phyloP scores from a whole-genome alignment of 1,139 yeast genomes.

The Kurtzmaniella natalensis region DNA sequence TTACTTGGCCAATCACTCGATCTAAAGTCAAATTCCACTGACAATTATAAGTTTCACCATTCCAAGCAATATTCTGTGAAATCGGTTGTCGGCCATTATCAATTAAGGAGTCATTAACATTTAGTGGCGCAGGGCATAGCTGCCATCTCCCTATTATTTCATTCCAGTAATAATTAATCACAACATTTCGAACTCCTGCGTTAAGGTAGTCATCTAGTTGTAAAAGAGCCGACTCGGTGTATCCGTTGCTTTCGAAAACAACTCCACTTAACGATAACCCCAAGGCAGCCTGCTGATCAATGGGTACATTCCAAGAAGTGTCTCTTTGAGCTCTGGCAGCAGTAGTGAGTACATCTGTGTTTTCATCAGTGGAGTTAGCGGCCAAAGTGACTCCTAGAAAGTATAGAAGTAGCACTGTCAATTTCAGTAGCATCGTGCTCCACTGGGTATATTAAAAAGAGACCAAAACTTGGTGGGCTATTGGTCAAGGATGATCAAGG shows the following conservation, averaged over 20 bases:
- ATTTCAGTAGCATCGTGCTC: too few species aligned
- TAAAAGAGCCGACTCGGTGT: slow-evolving; percentile 38
- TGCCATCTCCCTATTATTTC: slow-evolving; percentile 52
- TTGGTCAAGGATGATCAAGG: too few species aligned
- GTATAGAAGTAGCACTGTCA: too few species aligned
- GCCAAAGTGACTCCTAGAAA: too few species aligned
- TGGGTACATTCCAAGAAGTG: slow-evolving; percentile 47
- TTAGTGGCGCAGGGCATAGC: slow-evolving; percentile 58
- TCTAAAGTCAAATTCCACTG: slow-evolving; percentile 41
- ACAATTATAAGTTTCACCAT: slow-evolving; percentile 28
- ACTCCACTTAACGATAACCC: slow-evolving; percentile 56
- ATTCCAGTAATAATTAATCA: slow-evolving; percentile 67
- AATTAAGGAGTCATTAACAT: slow-evolving; percentile 22
- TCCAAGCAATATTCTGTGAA: slow-evolving; percentile 23
- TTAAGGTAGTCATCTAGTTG: slow-evolving; percentile 36
- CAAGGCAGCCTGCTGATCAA: slow-evolving; percentile 51
- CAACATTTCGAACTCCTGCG: slow-evolving; percentile 49
- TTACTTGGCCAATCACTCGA: slow-evolving; percentile 31
- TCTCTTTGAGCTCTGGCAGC: slow-evolving; percentile 71
- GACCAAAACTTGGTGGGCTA: too few species aligned
- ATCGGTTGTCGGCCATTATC: slow-evolving; percentile 1
- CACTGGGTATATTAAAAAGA: too few species aligned
- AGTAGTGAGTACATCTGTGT: slow-evolving; percentile 6
- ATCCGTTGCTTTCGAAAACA: slow-evolving; percentile 51
- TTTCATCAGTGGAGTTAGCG: background rate